Evolutionary conservation across 768 basidiomycete species (phyloP).

Genomic region (Leccinum obscurum): DNA sequence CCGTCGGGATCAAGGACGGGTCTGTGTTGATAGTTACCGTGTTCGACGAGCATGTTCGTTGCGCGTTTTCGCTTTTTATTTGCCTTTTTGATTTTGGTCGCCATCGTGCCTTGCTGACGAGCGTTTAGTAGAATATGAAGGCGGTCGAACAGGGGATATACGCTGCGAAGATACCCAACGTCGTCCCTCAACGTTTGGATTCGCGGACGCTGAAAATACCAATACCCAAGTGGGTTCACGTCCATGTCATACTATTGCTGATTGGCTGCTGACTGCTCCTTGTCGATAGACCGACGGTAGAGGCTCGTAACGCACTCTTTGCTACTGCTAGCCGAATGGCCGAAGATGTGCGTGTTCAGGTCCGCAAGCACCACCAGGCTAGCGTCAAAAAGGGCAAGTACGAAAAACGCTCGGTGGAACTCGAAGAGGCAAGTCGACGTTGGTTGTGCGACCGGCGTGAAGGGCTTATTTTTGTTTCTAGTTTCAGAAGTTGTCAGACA

Average conservation of each 20-base stretch:
- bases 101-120: conserved; percentile 11
- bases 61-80: not conserved
- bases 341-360: conserved; percentile 73
- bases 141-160: conserved; percentile 74
- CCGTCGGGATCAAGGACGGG: conserved; percentile 80
- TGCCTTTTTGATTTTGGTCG: conserved; percentile 1
- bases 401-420: conserved; percentile 64
- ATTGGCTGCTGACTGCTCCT: not conserved
- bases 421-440: conserved; percentile 52
- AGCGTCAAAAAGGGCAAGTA: conserved; percentile 70
- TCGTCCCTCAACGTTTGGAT: conserved; percentile 72
- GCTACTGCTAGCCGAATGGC: conserved; percentile 59
- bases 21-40: conserved; percentile 70
- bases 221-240: conserved; percentile 63
- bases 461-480: conserved; percentile 27
- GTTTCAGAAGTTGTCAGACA: conserved; percentile 77
- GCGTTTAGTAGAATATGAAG: conserved; percentile 65
- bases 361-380: conserved; percentile 68
- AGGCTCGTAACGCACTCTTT: conserved; percentile 59
- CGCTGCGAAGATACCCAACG: conserved; percentile 68
- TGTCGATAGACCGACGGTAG: conserved; percentile 66
- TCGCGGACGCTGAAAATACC: conserved; percentile 73
- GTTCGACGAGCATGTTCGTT: conserved; percentile 74
- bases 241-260: not conserved
- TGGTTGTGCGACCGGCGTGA: not conserved